phyloP scores from a whole-genome alignment of 108 stramenopile genomes.

The Hondaea fermentalgiana region DNA sequence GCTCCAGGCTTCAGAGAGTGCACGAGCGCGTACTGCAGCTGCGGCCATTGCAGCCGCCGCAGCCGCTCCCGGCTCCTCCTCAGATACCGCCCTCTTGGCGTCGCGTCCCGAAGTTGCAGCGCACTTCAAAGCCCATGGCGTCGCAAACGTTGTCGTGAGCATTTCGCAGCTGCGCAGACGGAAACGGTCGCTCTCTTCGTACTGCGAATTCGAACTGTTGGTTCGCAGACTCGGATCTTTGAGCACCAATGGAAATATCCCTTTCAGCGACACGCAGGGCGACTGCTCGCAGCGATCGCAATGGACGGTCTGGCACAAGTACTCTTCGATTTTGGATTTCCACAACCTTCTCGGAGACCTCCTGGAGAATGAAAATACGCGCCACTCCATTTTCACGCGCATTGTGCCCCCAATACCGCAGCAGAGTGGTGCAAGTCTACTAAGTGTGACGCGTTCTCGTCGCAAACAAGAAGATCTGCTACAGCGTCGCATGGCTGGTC shows the following conservation, averaged over 20 bases:
- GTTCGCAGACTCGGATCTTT: neutral
- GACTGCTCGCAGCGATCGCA: neutral
- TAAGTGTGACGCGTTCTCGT: neutral
- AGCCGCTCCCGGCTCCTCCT: too few relatives aligned
- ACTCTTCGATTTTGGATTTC: neutral
- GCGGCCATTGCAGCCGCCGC: too few relatives aligned
- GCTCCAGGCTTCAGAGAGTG: too few relatives aligned
- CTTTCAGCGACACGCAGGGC: too few relatives aligned
- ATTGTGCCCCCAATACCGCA: neutral
- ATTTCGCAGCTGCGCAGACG: neutral
- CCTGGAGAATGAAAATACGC: neutral
- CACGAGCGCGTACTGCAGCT: too few relatives aligned
- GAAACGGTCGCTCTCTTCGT: neutral
- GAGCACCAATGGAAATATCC: too few relatives aligned
- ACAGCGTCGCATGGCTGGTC: constrained; percentile 5
- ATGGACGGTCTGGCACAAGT: constrained; percentile 1
- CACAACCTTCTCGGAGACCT: neutral
- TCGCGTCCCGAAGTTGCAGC: neutral
- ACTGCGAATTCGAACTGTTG: neutral
- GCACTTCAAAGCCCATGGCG: neutral
- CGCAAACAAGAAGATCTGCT: neutral
- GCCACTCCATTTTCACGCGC: neutral
- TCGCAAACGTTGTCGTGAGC: neutral
- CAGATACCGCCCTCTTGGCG: too few relatives aligned
- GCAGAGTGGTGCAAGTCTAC: neutral